Evolutionary conservation across 768 basidiomycete species (phyloP).

Genomic region (Amanita molliuscula): DNA sequence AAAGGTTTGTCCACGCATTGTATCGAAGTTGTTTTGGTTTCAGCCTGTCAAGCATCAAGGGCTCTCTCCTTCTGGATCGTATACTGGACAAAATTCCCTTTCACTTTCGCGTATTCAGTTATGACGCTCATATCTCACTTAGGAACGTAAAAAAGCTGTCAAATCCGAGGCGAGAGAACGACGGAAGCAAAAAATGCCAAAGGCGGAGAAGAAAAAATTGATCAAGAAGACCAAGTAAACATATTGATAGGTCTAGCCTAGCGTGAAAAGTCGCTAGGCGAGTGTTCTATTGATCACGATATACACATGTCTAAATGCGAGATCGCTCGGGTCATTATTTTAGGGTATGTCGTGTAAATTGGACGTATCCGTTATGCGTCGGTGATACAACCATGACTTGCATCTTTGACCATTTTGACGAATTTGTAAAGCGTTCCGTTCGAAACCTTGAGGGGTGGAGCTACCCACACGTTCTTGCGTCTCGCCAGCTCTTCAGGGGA

Average conservation of each 20-base stretch:
- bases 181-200: conserved; percentile 90
- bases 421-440: conserved; percentile 88
- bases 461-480: conserved; percentile 65
- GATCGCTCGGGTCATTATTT: background rate
- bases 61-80: background rate
- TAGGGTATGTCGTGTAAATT: background rate
- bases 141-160: conserved; percentile 88
- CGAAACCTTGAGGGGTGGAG: conserved; percentile 75
- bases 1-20: conserved; percentile 46
- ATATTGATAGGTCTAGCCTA: conserved; percentile 5
- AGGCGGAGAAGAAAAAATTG: conserved; percentile 84
- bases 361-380: conserved; percentile 44
- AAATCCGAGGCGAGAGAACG: conserved; percentile 85
- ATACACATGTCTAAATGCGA: background rate
- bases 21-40: background rate
- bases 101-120: background rate
- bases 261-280: conserved; percentile 1
- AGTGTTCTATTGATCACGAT: background rate
- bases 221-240: conserved; percentile 46
- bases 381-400: conserved; percentile 87
- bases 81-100: background rate
- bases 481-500: conserved; percentile 69
- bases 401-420: conserved; percentile 78
- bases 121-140: conserved; percentile 6
- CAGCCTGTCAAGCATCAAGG: background rate